Conservation (phyloP, 1,284 basidiomycete species). For the Termitomyces sp. region DNA sequence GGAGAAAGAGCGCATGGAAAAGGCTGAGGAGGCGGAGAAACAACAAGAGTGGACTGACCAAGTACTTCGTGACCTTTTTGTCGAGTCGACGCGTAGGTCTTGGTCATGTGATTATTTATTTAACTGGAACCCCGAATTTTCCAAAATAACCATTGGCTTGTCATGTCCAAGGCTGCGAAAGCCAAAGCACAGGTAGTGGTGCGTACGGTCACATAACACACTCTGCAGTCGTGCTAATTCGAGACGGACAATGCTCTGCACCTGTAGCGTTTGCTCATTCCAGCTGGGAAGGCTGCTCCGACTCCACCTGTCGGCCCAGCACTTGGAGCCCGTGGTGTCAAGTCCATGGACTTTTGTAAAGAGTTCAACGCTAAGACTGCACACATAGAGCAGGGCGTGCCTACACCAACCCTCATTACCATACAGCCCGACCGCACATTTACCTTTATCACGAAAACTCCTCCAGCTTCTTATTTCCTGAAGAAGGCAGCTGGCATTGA, state of each 20-base stretch:
- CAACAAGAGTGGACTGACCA: not conserved
- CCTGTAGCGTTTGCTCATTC: slow-evolving; percentile 77
- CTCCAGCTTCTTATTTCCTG: slow-evolving; percentile 87
- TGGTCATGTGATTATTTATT: slow-evolving; percentile 14
- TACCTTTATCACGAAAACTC: slow-evolving; percentile 88
- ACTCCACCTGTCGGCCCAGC: slow-evolving; percentile 97
- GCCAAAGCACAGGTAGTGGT: slow-evolving; percentile 64
- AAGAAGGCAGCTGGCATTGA: slow-evolving; percentile 90
- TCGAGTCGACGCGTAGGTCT: not conserved
- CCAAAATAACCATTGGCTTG: not conserved
- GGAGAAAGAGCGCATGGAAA: slow-evolving; percentile 45
- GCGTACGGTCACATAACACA: slow-evolving; percentile 23
- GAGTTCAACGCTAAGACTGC: slow-evolving; percentile 92
- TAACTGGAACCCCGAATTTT: not conserved
- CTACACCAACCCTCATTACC: slow-evolving; percentile 86
- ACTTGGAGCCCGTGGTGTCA: slow-evolving; percentile 95
- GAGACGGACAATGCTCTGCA: slow-evolving; percentile 6
- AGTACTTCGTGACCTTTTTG: no score
- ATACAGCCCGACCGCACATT: slow-evolving; percentile 96
- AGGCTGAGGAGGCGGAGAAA: not conserved
- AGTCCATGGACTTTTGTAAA: slow-evolving; percentile 99
- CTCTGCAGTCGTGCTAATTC: not conserved
- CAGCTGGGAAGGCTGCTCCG: slow-evolving; percentile 93
- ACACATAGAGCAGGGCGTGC: slow-evolving; percentile 82
- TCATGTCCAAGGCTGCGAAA: slow-evolving; percentile 58